Percentiles rank a stretch among this genome's conserved stretches.
Conservation (phyloP, 139 green algal genomes). For the Tetradesmus obliquus region DNA sequence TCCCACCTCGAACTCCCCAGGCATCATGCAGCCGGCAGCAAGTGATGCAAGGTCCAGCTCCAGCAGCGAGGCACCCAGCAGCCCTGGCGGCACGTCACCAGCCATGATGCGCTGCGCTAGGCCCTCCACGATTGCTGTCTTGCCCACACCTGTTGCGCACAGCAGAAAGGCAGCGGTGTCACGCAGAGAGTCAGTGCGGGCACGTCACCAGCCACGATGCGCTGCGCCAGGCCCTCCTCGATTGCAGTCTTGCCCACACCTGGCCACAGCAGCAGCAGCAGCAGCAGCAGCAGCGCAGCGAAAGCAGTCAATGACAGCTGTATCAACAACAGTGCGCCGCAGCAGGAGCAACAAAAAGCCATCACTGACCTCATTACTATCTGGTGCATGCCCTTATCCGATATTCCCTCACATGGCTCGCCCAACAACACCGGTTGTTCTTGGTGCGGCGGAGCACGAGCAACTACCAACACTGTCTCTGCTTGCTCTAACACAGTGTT, state of each 20-base stretch:
- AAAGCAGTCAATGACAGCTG: background rate
- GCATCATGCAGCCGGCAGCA: slow-evolving; percentile 84
- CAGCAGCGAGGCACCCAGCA: slow-evolving; percentile 48
- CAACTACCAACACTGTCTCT: too few species aligned
- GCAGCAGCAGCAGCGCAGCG: background rate
- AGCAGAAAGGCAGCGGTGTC: background rate
- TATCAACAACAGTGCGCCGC: too few species aligned
- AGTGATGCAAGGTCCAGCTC: slow-evolving; percentile 92
- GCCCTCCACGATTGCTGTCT: slow-evolving; percentile 77
- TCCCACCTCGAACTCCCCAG: slow-evolving; percentile 53
- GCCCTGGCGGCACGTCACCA: slow-evolving; percentile 89
- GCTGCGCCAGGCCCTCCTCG: slow-evolving; percentile 96
- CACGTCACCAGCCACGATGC: slow-evolving; percentile 96
- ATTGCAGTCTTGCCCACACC: slow-evolving; percentile 92
- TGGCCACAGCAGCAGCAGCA: background rate
- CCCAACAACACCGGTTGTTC: slow-evolving; percentile 90
- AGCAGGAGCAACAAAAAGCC: too few species aligned
- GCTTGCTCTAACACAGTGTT: too few species aligned
- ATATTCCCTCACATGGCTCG: slow-evolving; percentile 1
- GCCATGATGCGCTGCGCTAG: slow-evolving; percentile 82
- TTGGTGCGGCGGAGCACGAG: slow-evolving; percentile 93
- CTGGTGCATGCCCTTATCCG: too few species aligned
- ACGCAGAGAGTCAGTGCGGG: slow-evolving; percentile 50
- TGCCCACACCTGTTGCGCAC: slow-evolving; percentile 51
- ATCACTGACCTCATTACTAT: too few species aligned